Evolutionary conservation across 2,329 filamentous ascomycete species (phyloP).

Genomic region (Penicillium brasilianum): DNA sequence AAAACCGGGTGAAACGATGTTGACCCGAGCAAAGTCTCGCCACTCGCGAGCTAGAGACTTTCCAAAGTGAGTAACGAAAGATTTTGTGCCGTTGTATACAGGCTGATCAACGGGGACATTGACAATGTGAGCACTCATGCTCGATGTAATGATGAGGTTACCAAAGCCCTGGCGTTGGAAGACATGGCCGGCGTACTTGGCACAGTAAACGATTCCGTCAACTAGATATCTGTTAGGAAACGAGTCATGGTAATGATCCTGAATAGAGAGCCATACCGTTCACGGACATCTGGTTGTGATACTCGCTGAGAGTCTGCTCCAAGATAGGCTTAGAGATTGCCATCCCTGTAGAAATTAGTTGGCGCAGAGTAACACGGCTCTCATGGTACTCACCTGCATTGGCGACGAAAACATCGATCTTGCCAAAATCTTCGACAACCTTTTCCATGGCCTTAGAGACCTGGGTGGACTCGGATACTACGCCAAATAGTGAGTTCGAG

Average conservation of each 20-base stretch:
- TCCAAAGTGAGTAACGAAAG: constrained; percentile 61
- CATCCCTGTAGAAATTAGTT: constrained; percentile 43
- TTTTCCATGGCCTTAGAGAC: constrained; percentile 42
- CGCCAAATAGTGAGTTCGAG: not conserved
- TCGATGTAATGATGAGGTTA: constrained; percentile 57
- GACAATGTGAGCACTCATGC: constrained; percentile 57
- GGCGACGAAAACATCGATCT: constrained; percentile 51
- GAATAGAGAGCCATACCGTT: constrained; percentile 50
- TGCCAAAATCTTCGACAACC: constrained; percentile 49
- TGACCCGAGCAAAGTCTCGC: constrained; percentile 63
- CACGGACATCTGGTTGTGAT: constrained; percentile 58
- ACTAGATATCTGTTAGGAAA: constrained; percentile 34
- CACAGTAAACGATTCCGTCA: constrained; percentile 54
- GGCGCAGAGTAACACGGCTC: not conserved
- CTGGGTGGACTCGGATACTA: constrained; percentile 50
- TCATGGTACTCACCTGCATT: constrained; percentile 45
- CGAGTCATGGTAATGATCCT: not conserved
- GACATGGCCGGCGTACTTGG: constrained; percentile 52
- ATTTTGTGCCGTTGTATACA: constrained; percentile 63
- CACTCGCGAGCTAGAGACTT: constrained; percentile 62
- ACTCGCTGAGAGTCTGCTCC: constrained; percentile 60
- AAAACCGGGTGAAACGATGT: constrained; percentile 60
- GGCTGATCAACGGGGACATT: constrained; percentile 61
- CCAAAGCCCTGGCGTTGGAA: constrained; percentile 50
- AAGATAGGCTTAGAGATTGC: constrained; percentile 61